phyloP scores from a whole-genome alignment of 2,329 filamentous ascomycete species.

The Hortaea werneckii region DNA sequence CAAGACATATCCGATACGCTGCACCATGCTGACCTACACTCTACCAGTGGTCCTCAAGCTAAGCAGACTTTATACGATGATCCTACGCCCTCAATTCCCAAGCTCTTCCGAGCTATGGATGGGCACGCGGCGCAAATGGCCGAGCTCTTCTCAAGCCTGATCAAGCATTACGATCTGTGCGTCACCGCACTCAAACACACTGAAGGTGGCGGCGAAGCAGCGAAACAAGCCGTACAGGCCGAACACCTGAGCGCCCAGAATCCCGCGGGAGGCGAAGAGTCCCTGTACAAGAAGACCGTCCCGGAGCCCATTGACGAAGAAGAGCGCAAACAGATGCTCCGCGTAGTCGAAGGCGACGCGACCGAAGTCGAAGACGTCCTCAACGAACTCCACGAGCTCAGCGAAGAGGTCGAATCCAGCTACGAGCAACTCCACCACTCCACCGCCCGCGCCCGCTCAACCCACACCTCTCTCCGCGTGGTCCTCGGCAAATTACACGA shows the following conservation, averaged over 20 bases:
- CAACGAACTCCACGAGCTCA: conserved; percentile 60
- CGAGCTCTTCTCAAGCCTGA: conserved; percentile 65
- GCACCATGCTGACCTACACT: conserved; percentile 1
- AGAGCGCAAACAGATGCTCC: conserved; percentile 74
- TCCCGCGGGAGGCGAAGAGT: conserved; percentile 47
- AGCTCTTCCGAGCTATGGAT: conserved; percentile 48
- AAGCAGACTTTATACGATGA: conserved; percentile 26
- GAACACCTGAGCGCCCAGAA: conserved; percentile 23
- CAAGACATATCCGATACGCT: conserved; percentile 38
- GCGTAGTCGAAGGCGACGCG: conserved; percentile 64
- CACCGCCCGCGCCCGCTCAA: conserved; percentile 45
- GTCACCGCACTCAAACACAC: conserved; percentile 85
- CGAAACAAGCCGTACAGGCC: conserved; percentile 28
- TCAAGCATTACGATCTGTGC: conserved; percentile 84
- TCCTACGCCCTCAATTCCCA: conserved; percentile 28
- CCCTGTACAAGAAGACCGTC: conserved; percentile 45
- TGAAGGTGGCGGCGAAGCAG: conserved; percentile 48
- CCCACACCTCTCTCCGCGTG: conserved; percentile 48
- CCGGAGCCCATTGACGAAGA: conserved; percentile 58
- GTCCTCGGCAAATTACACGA: conserved; percentile 59
- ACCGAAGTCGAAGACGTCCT: conserved; percentile 53
- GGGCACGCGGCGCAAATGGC: conserved; percentile 75
- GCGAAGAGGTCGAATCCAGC: conserved; percentile 65
- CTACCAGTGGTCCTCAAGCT: conserved; percentile 8
- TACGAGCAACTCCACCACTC: conserved; percentile 55